These are phyloP conservation scores for Boletus rex-veris DNA, from an alignment of 768 basidiomycete species.

Conservation along the genomic window DNA sequence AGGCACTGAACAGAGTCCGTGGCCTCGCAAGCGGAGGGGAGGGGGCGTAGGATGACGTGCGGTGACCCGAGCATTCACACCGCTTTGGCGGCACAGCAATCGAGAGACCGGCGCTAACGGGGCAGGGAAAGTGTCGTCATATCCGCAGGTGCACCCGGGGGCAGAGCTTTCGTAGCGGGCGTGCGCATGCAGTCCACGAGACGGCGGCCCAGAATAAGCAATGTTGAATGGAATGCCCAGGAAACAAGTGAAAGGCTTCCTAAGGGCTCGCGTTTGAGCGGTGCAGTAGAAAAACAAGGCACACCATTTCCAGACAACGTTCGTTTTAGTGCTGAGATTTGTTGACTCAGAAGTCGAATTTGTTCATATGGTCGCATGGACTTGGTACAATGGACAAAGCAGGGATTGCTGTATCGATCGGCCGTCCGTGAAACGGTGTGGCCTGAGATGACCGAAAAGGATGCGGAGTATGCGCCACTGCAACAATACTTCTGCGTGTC, in stretches of 20 bases:
- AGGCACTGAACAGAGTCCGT: background rate
- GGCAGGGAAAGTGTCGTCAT: background rate
- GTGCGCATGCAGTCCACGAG: background rate
- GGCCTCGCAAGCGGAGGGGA: background rate
- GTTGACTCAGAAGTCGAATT: background rate
- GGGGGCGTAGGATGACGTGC: conserved; percentile 17
- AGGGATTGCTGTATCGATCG: background rate
- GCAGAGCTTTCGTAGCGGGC: conserved; percentile 3
- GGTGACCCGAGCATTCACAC: conserved; percentile 16
- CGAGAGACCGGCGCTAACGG: background rate
- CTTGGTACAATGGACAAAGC: background rate
- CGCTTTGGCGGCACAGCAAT: conserved; percentile 25
- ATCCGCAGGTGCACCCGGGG: background rate
- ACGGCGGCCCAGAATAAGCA: background rate
- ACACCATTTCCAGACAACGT: conserved; percentile 19
- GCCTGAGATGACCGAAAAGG: background rate
- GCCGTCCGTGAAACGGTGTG: background rate
- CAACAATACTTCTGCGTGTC: background rate
- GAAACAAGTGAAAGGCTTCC: background rate
- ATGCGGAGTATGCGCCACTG: background rate
- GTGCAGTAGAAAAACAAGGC: conserved; percentile 18
- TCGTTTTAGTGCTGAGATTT: conserved; percentile 5
- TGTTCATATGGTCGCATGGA: conserved; percentile 8
- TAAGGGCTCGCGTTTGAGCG: background rate
- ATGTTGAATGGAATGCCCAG: background rate